Base-by-base conservation (phyloP, 164 flowering plant species). In the Echeveria elegans region DNA sequence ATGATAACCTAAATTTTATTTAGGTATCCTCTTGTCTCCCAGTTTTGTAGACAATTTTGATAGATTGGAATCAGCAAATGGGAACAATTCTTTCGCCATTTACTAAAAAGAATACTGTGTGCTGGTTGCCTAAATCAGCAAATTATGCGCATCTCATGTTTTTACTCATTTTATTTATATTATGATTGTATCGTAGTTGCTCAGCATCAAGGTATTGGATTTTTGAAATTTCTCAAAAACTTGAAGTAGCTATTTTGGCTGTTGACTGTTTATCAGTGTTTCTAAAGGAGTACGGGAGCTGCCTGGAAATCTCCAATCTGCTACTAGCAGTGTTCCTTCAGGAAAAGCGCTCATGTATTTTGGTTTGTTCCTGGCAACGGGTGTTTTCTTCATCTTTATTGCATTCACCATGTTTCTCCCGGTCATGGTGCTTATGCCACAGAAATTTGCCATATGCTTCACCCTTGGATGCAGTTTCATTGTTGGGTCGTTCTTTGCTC, bases 351-450 rank as follows among this genome's bases (percentile, higher is more conserved):
- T 94, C 14, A 80, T 91, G 87, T 91, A 94, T 71, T 94, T 94
- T 81, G 95, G 97, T 62, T 66, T 94, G 52, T 67, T 94, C 72
- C 78, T 94, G 70, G 97, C 87, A 7, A 70, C 82, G 67, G 98
- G 98, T 47, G 82, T 89, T 50, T 94, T 94, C 83, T 91, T 91
- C 66, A 56, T 94, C 61, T 91, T 94, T 79, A 86, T 94, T 16
- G 91, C 97, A 63, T 94, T 94, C 77, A 86, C 96, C 45, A 82
- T 94, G 88, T 94, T 94, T 75, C 97, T 94, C 69, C 97, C 98
- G 1, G 88, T 94, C 72, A 89, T 94, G 86, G 97, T 94, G 53
- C 64, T 94, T 71, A 82, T 94, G 89, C 97, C 98, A 72, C 98
- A 94, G 75, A 94, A 94, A 64, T 94, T 94, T 74, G 97, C 96